Percentiles rank a stretch among this genome's conserved stretches.
Evolutionary conservation across 208 protist species (phyloP).

Genomic region (Crithidia expoeki): DNA sequence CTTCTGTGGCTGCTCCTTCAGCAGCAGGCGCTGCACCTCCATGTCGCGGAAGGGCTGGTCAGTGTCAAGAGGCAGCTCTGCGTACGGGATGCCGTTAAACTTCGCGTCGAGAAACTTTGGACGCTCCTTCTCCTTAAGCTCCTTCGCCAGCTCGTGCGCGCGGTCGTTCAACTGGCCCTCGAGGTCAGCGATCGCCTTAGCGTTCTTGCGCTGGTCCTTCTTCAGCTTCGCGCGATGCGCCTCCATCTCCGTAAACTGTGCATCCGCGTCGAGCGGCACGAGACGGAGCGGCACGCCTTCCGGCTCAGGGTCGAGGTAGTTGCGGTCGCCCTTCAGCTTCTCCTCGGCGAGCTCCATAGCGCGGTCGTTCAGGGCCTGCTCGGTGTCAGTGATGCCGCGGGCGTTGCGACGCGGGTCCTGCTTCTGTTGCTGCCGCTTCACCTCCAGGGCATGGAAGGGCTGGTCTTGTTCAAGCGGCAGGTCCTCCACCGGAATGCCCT

Average conservation of each 20-base stretch:
- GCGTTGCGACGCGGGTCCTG: constrained; percentile 63
- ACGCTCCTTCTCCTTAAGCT: constrained; percentile 68
- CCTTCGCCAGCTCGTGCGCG: constrained; percentile 71
- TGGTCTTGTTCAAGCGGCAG: constrained; percentile 73
- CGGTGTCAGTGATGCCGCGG: constrained; percentile 53
- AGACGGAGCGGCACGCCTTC: constrained; percentile 64
- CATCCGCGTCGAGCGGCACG: constrained; percentile 64
- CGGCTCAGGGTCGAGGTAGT: constrained; percentile 72
- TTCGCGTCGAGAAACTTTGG: constrained; percentile 51
- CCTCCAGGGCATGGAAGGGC: constrained; percentile 56
- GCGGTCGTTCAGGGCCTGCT: constrained; percentile 63
- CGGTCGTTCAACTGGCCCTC: constrained; percentile 83
- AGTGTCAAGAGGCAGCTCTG: constrained; percentile 72
- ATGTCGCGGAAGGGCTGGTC: constrained; percentile 68
- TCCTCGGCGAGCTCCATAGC: constrained; percentile 64
- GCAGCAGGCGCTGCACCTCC: constrained; percentile 68
- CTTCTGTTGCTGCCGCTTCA: constrained; percentile 68
- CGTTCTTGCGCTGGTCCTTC: constrained; percentile 54
- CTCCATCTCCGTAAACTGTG: constrained; percentile 58
- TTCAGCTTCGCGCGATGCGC: constrained; percentile 60
- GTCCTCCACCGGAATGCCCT: constrained; percentile 59
- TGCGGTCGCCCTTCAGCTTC: constrained; percentile 57
- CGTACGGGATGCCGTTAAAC: constrained; percentile 53
- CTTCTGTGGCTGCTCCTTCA: constrained; percentile 61
- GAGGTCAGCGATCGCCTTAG: constrained; percentile 58